A percentile compares a stretch with the other conserved stretches of the same genome.
Evolutionary conservation across 371 early-diverging fungal genomes (phyloP).

Genomic region (Mucor lusitanicus): DNA sequence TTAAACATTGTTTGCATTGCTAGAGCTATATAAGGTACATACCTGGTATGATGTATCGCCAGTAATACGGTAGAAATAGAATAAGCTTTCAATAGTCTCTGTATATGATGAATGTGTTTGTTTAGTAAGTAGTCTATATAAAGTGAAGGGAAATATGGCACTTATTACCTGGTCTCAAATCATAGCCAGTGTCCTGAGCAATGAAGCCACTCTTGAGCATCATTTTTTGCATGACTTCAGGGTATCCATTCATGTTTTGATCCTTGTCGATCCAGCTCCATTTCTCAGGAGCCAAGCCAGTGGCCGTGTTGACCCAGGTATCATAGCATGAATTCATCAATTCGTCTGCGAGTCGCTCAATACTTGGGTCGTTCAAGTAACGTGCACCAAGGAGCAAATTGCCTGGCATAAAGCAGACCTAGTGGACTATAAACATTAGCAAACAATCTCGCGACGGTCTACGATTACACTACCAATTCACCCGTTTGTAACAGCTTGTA

Average conservation of each 20-base stretch:
- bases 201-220: conserved; percentile 29
- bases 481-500: conserved; percentile 37
- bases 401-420: conserved; percentile 52
- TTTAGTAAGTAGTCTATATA: neutral
- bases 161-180: conserved; percentile 52
- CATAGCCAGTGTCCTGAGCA: conserved; percentile 29
- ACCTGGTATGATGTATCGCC: conserved; percentile 67
- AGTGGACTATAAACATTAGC: neutral
- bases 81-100: conserved; percentile 81
- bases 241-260: conserved; percentile 22
- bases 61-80: conserved; percentile 73
- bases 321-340: conserved; percentile 44
- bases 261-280: conserved; percentile 48
- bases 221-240: conserved; percentile 27
- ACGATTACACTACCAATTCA: conserved; percentile 32
- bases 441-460: neutral
- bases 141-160: neutral
- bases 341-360: conserved; percentile 32
- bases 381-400: conserved; percentile 43
- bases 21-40: neutral
- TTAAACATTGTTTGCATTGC: neutral
- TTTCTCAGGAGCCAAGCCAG: conserved; percentile 47
- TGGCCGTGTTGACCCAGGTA: conserved; percentile 39
- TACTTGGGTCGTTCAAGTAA: conserved; percentile 28
- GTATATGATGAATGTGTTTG: conserved; percentile 9